Evolutionary conservation across 1,284 basidiomycete species (phyloP), one percentile per base, ranked within the genome.

Genomic region (Afroboletus lepidellus): DNA sequence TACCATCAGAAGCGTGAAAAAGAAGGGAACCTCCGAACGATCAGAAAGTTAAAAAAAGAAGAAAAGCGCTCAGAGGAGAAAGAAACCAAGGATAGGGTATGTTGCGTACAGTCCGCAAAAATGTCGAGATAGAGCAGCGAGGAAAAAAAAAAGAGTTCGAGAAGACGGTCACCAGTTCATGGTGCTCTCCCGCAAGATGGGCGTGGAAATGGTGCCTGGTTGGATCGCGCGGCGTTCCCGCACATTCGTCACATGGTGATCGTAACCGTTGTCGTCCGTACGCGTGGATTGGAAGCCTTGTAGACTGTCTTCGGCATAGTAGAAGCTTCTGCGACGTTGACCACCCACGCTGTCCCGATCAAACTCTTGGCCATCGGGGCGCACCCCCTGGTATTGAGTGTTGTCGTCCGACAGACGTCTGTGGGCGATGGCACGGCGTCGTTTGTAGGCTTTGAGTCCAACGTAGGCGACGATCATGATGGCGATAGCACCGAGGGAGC

Each of bases 231-330:
- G 72, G 41, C 83, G 73, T 64, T 83, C 79, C 48, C 74, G 74
- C 73, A 79, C 77, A 41, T 41, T 59, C 16, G 57, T 57, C 11
- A 57, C 53, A 37, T 55, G 60, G 46, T 69, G 65, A 53, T 72
- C 69, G 41, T 64, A 66, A 36, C 60, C 58, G 11, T 60, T 51
- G 43, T 65, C 58, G 37, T 61, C 69, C 18, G 51, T 50, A 38
- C 55, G 61, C 29, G 63, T 51, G 6, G 69, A 64, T 57, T 77
- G 72, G 60, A 68, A 81, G 3, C 84, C 85, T 32, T 85, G 73
- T 65, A 92, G 68, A 56, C 83, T 85, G 66, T 91, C 89, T 70
- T 90, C 89, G 3, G 88, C 88, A 64, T 81, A 92, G 70, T 91
- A 92, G 75, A 90, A 92, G 59, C 85, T 88, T 51, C 87, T 69